Base-by-base conservation (phyloP, 345 rosid species). In the Pistacia vera region DNA sequence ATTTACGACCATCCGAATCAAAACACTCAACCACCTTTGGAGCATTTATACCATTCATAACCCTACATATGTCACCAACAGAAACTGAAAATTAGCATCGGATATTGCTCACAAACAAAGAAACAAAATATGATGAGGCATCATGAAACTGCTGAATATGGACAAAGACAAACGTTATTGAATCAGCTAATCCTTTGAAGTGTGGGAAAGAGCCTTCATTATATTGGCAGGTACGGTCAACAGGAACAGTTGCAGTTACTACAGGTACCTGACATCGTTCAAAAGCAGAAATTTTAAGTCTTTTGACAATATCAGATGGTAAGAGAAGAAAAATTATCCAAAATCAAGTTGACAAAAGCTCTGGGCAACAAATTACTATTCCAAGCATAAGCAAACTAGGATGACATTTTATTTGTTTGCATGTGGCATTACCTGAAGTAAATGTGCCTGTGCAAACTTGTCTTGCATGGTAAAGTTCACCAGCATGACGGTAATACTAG, bases 1-100 rank as follows among this genome's bases (percentile, higher is more conserved):
- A 95, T 81, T 79, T 90, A 57, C 78, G 82, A 68, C 97, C 99
- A 90, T 95, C 99, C 70, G 98, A 95, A 71, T 95, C 99, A 81
- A 86, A 49, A 83, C 99, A 93, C 81, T 93, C 97, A 80, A 95
- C 94, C 75, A 95, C 94, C 83, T 93, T 92, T 67, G 98, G 98
- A 75, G 96, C 99, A 88, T 95, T 95, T 84, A 95, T 83, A 70
- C 99, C 99, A 82, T 88, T 93, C 97, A 95, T 95, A 56, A 93
- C 83, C 86, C 99, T 93, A 87, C 81, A 85, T 41, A 56, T 83
- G 41, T 56, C 75, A 81, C 38, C 76, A 74, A 70, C 38, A 74
- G n/a, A 72, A 71, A 51, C n/a, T 61, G 14, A 71, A 75, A 49
- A 56, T 66, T 73, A 82, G 68, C 41, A 65, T 51, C 38, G 77